Evolutionary conservation across 2,329 filamentous ascomycete genomes (phyloP).

Genomic region (Pseudogymnoascus sp.): DNA sequence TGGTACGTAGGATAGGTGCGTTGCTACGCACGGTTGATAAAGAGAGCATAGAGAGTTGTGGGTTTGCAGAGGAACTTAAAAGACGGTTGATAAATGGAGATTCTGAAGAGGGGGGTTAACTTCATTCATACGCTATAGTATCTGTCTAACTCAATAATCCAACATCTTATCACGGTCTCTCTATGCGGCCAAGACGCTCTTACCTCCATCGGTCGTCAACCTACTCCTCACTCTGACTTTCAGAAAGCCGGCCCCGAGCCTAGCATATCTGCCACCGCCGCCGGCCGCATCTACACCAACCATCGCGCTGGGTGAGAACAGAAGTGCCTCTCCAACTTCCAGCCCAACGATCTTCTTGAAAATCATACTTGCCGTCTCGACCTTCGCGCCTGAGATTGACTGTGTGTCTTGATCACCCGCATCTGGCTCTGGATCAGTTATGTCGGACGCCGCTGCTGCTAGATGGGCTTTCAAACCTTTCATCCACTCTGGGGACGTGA

Average conservation of each 20-base stretch:
- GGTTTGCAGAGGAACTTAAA: neutral
- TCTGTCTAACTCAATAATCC: neutral
- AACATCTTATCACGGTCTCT: neutral
- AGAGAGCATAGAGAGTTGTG: neutral
- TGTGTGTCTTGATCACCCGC: conserved; percentile 22
- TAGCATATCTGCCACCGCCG: conserved; percentile 9
- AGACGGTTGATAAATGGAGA: neutral
- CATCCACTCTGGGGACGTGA: conserved; percentile 58
- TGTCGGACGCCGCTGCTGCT: conserved; percentile 31
- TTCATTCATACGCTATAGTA: neutral
- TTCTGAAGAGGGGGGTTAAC: neutral
- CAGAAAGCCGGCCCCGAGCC: conserved; percentile 27
- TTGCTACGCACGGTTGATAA: neutral
- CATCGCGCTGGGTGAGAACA: conserved; percentile 40
- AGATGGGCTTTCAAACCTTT: conserved; percentile 36
- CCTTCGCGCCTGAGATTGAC: conserved; percentile 10
- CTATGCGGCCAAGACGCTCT: conserved; percentile 28
- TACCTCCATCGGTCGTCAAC: conserved; percentile 36
- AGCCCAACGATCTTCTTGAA: conserved; percentile 40
- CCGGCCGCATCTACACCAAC: conserved; percentile 21
- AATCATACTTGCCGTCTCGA: conserved; percentile 22
- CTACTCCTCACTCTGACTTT: conserved; percentile 33
- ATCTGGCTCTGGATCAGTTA: conserved; percentile 24
- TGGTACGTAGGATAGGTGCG: too few species aligned
- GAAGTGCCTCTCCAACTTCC: conserved; percentile 38